Evolutionary conservation across 2,329 filamentous ascomycete species (phyloP).

Genomic region (Hirsutella minnesotensis): DNA sequence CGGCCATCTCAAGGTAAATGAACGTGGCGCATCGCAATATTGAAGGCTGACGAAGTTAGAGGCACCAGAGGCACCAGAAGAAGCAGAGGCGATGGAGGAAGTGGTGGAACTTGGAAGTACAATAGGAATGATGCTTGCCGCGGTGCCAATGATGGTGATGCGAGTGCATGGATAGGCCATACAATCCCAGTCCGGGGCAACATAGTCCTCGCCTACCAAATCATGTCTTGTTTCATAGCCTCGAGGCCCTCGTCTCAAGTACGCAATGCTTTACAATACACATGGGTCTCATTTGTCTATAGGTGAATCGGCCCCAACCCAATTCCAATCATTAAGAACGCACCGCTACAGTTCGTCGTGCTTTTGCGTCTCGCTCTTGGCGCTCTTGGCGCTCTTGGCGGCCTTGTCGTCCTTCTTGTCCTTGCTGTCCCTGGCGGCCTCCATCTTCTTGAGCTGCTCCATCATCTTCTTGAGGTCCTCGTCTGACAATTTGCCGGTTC

Average conservation of each 20-base stretch:
- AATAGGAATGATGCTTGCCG: too few relatives aligned
- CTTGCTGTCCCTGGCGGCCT: slow-evolving; percentile 14
- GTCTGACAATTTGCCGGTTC: slow-evolving; percentile 23
- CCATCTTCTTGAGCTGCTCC: slow-evolving; percentile 20
- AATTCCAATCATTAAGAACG: not conserved
- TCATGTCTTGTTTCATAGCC: not conserved
- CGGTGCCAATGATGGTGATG: too few relatives aligned
- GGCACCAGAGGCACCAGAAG: too few relatives aligned
- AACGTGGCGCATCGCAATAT: too few relatives aligned
- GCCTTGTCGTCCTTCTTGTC: slow-evolving; percentile 9
- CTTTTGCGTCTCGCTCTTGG: slow-evolving; percentile 3
- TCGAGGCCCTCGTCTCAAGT: not conserved
- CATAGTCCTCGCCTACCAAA: too few relatives aligned
- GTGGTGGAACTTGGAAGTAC: too few relatives aligned
- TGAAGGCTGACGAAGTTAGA: too few relatives aligned
- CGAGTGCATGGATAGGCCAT: too few relatives aligned
- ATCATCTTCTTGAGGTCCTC: slow-evolving; percentile 41
- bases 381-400: slow-evolving; percentile 6
- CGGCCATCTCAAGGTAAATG: too few relatives aligned
- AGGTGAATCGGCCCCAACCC: not conserved
- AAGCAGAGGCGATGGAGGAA: too few relatives aligned
- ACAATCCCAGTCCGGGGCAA: too few relatives aligned
- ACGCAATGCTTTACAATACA: not conserved
- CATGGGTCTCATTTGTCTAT: not conserved
- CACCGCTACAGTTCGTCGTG: slow-evolving; percentile 20